These are phyloP conservation scores for Saraca asoca DNA, from an alignment of 331 rosid genomes.

Conservation along the genomic window DNA sequence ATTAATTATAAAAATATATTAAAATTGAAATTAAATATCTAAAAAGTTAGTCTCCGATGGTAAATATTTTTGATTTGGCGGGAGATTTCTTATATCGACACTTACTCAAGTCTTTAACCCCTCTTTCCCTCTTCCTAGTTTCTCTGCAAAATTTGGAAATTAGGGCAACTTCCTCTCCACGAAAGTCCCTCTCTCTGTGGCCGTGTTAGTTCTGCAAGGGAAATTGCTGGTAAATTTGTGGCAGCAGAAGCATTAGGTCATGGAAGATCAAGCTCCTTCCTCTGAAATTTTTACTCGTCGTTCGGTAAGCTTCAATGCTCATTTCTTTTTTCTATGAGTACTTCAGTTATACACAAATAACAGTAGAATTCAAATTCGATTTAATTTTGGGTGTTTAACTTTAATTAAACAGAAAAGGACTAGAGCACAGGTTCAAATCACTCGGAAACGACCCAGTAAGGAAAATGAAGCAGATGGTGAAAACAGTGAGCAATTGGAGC, in stretches of 20 bases:
- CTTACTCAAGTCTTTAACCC: not conserved
- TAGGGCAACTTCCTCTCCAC: not conserved
- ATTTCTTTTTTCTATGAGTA: not conserved
- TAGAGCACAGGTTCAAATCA: constrained; percentile 51
- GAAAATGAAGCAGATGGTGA: constrained; percentile 43
- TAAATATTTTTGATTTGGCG: constrained; percentile 53
- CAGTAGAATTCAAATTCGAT: constrained; percentile 22
- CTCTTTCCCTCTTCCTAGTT: no score
- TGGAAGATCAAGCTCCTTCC: constrained; percentile 71
- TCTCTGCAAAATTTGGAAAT: not conserved
- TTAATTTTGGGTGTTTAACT: constrained; percentile 30
- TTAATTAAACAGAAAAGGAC: constrained; percentile 60
- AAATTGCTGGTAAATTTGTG: constrained; percentile 8
- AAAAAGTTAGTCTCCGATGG: not conserved
- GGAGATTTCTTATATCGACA: constrained; percentile 52
- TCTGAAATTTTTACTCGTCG: constrained; percentile 61
- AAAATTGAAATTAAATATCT: no score
- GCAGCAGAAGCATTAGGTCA: constrained; percentile 40
- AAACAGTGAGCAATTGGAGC: constrained; percentile 52
- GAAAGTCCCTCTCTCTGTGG: not conserved
- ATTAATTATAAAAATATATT: no score
- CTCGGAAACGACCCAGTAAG: constrained; percentile 39
- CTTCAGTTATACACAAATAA: no score
- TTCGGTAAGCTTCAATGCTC: constrained; percentile 53
- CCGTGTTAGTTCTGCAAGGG: not conserved